Base-by-base conservation (phyloP, 164 flowering plant genomes). In the Sextonia rubra region DNA sequence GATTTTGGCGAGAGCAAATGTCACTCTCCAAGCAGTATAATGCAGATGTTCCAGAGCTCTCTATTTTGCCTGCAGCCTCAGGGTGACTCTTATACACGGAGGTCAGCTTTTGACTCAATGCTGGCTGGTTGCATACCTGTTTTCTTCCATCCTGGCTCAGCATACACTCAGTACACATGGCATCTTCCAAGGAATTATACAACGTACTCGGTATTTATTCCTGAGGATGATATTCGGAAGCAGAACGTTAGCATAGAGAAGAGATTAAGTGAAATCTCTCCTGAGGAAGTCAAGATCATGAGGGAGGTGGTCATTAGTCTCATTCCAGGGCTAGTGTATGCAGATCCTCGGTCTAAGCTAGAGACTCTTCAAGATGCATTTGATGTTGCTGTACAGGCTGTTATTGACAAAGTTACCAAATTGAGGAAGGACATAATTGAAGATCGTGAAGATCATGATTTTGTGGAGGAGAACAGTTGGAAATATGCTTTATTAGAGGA, bases 71-170 rank as follows among this genome's bases (percentile, higher is more conserved):
- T 94, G 49, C 99, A 94, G 58, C 99, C 99, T 24, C 97, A 89
- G 75, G 98, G 99, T 4, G 99, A 94, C 81, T 91, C 97, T 15
- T 91, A 86, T 81, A 94, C 97, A 0, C 77, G 97, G 61, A 84
- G 97, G 77, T 92, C 97, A 8, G 92, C 97, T 23, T 94, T 94
- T 76, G 98, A 94, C 71, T 88, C 98, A 0, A 89, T 94, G 83
- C 74, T 92, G 71, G 97, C 97, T 0, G 98, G 98, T 69, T 94
- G 98, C 72, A 92, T 94, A 55, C 98, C 98, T 20, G 97, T 94
- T 47, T 90, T 94, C 83, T 92, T 92, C 78, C 94, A 92, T 77
- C 98, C 97, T 4, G 97, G 91, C 52, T 89, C 99, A 3, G 93
- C 97, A 0, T 94, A 94, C 83, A 82, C 84, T 3, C 98, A 94